Evolutionary conservation across 441 rosid species (phyloP).

Genomic region (Monsonia emarginata): DNA sequence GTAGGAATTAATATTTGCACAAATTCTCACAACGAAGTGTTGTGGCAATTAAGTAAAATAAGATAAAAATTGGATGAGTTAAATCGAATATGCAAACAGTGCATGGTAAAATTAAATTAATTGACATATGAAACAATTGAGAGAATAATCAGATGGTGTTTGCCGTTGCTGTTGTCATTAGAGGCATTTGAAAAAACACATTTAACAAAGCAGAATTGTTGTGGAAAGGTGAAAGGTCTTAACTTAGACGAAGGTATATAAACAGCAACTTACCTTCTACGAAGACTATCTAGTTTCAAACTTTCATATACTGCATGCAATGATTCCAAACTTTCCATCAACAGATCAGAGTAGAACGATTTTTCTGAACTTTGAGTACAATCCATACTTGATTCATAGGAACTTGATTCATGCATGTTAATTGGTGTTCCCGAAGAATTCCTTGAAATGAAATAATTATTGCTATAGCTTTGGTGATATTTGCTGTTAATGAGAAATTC

Average conservation of each 20-base stretch:
- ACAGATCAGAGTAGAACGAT: conserved; percentile 42
- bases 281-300: conserved; percentile 84
- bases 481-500: conserved; percentile 76
- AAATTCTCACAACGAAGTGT: conserved; percentile 3
- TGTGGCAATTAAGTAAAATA: not conserved
- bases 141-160: conserved; percentile 7
- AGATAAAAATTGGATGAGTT: not conserved
- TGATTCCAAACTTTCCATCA: conserved; percentile 58
- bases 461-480: conserved; percentile 64
- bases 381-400: conserved; percentile 28
- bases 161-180: not conserved
- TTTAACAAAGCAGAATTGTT: not conserved
- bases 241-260: not conserved
- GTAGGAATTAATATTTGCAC: not conserved
- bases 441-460: conserved; percentile 31
- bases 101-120: not conserved
- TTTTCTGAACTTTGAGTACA: conserved; percentile 30
- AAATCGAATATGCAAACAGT: not conserved
- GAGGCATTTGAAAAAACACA: not conserved
- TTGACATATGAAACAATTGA: not conserved
- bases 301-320: conserved; percentile 91
- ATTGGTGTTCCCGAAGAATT: conserved; percentile 26
- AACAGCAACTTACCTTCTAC: conserved; percentile 54
- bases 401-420: conserved; percentile 25
- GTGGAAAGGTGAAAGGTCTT: not conserved